Evolutionary conservation across 1,284 basidiomycete genomes (phyloP), one percentile per base, ranked within the genome.

Genomic region (Laetiporus sulphureus): DNA sequence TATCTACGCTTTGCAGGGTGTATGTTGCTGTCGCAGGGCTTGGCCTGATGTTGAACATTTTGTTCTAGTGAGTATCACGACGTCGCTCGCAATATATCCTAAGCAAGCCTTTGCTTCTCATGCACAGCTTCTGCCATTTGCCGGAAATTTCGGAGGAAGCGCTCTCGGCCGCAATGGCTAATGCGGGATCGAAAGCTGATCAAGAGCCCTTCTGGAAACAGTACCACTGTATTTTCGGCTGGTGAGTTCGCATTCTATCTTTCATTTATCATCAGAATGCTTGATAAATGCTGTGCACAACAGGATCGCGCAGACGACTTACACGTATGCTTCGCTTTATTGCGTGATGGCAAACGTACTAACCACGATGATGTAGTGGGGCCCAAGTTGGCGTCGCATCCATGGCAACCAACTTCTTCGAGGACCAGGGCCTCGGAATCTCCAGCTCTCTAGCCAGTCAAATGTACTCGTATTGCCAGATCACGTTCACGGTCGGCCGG

Each of bases 91-190:
- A n/a, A n/a, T n/a, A n/a, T 33, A 18, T 38, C 20, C 6, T 19
- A 15, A 46, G 38, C 32, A 20, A 19, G 23, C 44, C 10, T 38
- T 8, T 33, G 12, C 15, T 23, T 24, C 4, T n/a, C 5, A 13
- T 10, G 20, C 33, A 19, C 45, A 80, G 77, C 59, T 79, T 87
- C 62, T 81, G 79, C 56, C 64, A 74, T 44, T 69, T 91, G 6
- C 87, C 86, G 16, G 86, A 91, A 58, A 83, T 90, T 44, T 76
- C 78, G 6, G 80, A 86, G 48, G 79, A 82, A 47, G 77, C 77
- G 13, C 63, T 78, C 24, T 66, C 69, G 8, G 63, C 74, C 23
- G 72, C 82, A 47, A 64, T 75, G 40, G 62, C 68, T 27, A 63
- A 62, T 11, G 67, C 59, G 19, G 73, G 69, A 2, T 47, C 75